Percentiles rank a stretch among this genome's conserved stretches.
Evolutionary conservation across 345 rosid genomes (phyloP).

Genomic region (Luvunga scandens): DNA sequence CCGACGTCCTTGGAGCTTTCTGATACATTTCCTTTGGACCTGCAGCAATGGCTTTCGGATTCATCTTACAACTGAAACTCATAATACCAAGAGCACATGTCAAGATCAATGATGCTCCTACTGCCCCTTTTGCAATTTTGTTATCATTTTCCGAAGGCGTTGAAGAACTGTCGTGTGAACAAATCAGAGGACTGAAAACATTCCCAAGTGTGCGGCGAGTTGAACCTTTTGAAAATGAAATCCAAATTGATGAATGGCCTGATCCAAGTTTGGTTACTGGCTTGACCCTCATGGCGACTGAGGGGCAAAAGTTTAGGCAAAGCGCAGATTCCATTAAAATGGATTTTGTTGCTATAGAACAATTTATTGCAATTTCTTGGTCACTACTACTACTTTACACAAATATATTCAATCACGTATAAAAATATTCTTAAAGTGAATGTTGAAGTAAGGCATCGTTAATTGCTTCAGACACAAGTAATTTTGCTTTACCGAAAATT

Average conservation of each 20-base stretch:
- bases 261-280: slow-evolving; percentile 18
- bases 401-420: no score
- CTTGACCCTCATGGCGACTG: slow-evolving; percentile 3
- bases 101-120: slow-evolving; percentile 42
- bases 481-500: slow-evolving; percentile 9
- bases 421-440: not conserved
- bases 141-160: slow-evolving; percentile 5
- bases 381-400: not conserved
- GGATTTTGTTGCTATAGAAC: not conserved
- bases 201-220: slow-evolving; percentile 9
- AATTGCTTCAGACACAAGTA: slow-evolving; percentile 29
- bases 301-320: slow-evolving; percentile 26
- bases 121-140: slow-evolving; percentile 13
- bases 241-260: slow-evolving; percentile 1
- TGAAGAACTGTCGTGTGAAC: slow-evolving; percentile 22
- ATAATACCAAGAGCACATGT: slow-evolving; percentile 51
- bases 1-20: slow-evolving; percentile 30
- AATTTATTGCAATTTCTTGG: not conserved
- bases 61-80: slow-evolving; percentile 32
- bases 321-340: slow-evolving; percentile 35
- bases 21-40: slow-evolving; percentile 39
- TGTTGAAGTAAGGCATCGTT: slow-evolving; percentile 45
- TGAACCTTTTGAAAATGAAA: slow-evolving; percentile 1
- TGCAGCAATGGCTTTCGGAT: slow-evolving; percentile 35
- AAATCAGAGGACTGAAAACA: slow-evolving; percentile 2